Percentiles rank a stretch among this genome's conserved stretches.
Conservation (phyloP, 129 eudicot genomes). For the Saposhnikovia divaricata region DNA sequence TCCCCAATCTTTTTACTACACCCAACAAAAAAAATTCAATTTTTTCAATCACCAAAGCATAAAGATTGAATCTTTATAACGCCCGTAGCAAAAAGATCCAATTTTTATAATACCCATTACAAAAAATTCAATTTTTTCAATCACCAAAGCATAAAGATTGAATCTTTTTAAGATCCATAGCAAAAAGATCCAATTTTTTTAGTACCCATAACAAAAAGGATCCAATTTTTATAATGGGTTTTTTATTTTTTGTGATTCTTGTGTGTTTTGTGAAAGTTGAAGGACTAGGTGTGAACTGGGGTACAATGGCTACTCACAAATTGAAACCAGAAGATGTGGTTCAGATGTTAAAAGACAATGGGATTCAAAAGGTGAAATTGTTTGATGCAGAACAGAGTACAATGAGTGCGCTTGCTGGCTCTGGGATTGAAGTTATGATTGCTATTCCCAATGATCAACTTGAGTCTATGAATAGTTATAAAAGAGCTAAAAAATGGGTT, state of each 20-base stretch:
- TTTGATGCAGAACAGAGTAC: conserved; percentile 46
- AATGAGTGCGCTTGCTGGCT: conserved; percentile 46
- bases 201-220: background rate
- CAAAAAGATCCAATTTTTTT: conserved; percentile 4
- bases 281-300: conserved; percentile 58
- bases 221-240: background rate
- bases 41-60: background rate
- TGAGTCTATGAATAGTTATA: conserved; percentile 29
- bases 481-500: conserved; percentile 47
- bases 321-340: conserved; percentile 51
- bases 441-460: conserved; percentile 58
- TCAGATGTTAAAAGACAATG: conserved; percentile 47
- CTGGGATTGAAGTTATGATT: conserved; percentile 51
- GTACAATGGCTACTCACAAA: conserved; percentile 51
- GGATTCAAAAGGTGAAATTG: conserved; percentile 44
- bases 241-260: background rate
- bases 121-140: background rate
- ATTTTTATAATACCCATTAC: background rate
- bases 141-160: background rate
- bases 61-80: background rate
- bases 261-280: conserved; percentile 21
- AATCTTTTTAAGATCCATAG: background rate
- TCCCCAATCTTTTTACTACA: background rate
- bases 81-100: background rate
- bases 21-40: background rate